These are phyloP conservation scores for Ceratobasidium sp. DNA, from an alignment of 1,284 basidiomycete species.

Conservation along the genomic window DNA sequence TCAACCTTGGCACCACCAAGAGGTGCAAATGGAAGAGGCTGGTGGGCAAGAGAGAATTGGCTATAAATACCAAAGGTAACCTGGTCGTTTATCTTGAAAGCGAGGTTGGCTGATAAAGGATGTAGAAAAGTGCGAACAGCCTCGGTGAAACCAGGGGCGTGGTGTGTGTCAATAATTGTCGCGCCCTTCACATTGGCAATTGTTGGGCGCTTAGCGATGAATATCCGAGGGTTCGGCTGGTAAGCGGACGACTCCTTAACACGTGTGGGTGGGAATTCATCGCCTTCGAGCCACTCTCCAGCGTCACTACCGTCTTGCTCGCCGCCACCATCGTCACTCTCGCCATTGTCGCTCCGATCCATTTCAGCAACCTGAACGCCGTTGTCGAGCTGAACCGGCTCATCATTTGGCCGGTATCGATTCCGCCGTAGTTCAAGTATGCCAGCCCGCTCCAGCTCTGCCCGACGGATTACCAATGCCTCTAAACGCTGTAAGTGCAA, in stretches of 20 bases:
- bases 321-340: background rate
- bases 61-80: background rate
- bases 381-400: no score
- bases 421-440: background rate
- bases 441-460: background rate
- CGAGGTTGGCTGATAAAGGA: background rate
- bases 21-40: background rate
- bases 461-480: background rate
- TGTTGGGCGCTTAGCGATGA: background rate
- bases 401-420: background rate
- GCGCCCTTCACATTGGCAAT: background rate
- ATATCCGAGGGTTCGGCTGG: slow-evolving; percentile 1
- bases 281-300: background rate
- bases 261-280: background rate
- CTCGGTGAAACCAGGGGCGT: background rate
- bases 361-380: no score
- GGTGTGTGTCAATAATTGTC: background rate
- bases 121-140: background rate
- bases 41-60: background rate
- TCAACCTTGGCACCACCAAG: background rate
- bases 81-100: background rate
- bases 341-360: no score
- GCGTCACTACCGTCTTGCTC: background rate
- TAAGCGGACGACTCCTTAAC: background rate
- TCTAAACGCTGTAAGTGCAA: background rate